A percentile compares a stretch with the other conserved stretches of the same genome.
These are phyloP conservation scores for Protomyces macrosporus DNA, from an alignment of 1,139 yeast genomes.

Conservation along the genomic window DNA sequence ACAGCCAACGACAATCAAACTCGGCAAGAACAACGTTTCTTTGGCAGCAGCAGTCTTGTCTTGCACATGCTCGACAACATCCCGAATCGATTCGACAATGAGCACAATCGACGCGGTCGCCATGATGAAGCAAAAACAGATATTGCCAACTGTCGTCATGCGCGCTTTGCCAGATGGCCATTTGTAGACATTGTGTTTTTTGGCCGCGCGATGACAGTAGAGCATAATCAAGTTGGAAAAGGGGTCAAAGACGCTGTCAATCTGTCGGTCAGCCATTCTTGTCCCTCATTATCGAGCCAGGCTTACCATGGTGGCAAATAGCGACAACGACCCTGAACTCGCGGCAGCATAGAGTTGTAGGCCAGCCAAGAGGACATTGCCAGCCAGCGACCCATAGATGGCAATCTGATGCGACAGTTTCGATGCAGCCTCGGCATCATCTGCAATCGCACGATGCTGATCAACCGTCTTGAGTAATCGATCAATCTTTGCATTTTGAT, in stretches of 20 bases:
- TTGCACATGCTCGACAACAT: slow-evolving; percentile 21
- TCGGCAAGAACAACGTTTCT: slow-evolving; percentile 24
- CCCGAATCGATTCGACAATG: slow-evolving; percentile 30
- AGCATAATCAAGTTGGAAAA: slow-evolving; percentile 29
- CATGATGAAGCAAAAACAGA: slow-evolving; percentile 31
- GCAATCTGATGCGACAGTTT: slow-evolving; percentile 26
- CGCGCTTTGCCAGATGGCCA: slow-evolving; percentile 32
- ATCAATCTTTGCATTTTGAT: slow-evolving; percentile 31
- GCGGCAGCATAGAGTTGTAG: slow-evolving; percentile 32
- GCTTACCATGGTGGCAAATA: slow-evolving; percentile 30
- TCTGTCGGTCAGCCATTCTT: background rate
- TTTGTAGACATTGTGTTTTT: slow-evolving; percentile 25
- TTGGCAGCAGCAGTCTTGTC: background rate
- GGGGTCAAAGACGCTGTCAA: slow-evolving; percentile 32
- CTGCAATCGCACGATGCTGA: slow-evolving; percentile 29
- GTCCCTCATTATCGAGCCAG: too few relatives aligned
- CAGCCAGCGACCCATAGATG: slow-evolving; percentile 30
- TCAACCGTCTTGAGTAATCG: slow-evolving; percentile 30
- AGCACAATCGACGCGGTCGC: slow-evolving; percentile 30
- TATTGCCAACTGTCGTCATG: slow-evolving; percentile 31
- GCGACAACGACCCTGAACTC: slow-evolving; percentile 32
- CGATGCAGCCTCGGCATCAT: slow-evolving; percentile 16
- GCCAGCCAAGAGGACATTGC: slow-evolving; percentile 30
- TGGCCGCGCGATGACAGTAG: slow-evolving; percentile 28
- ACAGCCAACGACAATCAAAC: slow-evolving; percentile 29